Conservation (phyloP, 306 rosid species). For the Prunus campanulata region DNA sequence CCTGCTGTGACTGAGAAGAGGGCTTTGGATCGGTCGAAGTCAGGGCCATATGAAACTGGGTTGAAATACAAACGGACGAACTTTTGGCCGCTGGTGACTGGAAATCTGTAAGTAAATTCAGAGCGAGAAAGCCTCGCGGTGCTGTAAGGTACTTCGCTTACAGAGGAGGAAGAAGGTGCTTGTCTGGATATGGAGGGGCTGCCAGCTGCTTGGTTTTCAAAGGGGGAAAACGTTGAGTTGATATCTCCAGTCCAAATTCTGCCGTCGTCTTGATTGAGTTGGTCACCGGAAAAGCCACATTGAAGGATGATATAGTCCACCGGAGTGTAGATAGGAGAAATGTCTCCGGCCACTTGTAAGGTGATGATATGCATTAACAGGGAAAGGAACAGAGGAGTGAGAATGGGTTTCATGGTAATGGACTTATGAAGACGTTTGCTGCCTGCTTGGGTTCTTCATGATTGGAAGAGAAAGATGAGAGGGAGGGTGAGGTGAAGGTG, state of each 20-base stretch:
- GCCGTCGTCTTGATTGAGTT: no score
- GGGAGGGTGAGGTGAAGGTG: no score
- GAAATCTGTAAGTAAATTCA: neutral
- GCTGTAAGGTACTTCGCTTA: neutral
- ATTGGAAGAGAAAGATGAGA: no score
- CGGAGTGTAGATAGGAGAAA: neutral
- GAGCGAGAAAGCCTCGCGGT: slow-evolving; percentile 14
- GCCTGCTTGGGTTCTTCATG: no score
- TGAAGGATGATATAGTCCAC: neutral
- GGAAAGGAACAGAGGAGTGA: neutral
- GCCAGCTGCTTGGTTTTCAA: neutral
- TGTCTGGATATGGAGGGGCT: neutral
- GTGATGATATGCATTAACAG: neutral
- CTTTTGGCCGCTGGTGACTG: slow-evolving; percentile 34
- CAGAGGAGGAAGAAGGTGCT: neutral
- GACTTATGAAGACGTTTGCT: no score
- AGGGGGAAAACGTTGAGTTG: slow-evolving; percentile 10
- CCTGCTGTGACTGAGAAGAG: slow-evolving; percentile 53
- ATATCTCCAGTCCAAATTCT: slow-evolving; percentile 22
- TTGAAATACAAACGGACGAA: slow-evolving; percentile 56
- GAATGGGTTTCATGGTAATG: neutral
- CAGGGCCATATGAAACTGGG: slow-evolving; percentile 17
- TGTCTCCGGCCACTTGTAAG: neutral
- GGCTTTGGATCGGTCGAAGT: slow-evolving; percentile 12
- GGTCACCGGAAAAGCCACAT: slow-evolving; percentile 11